These are phyloP conservation scores for Phytophthora citrophthora DNA, from an alignment of 352 stramenopile genomes.

Conservation along the genomic window DNA sequence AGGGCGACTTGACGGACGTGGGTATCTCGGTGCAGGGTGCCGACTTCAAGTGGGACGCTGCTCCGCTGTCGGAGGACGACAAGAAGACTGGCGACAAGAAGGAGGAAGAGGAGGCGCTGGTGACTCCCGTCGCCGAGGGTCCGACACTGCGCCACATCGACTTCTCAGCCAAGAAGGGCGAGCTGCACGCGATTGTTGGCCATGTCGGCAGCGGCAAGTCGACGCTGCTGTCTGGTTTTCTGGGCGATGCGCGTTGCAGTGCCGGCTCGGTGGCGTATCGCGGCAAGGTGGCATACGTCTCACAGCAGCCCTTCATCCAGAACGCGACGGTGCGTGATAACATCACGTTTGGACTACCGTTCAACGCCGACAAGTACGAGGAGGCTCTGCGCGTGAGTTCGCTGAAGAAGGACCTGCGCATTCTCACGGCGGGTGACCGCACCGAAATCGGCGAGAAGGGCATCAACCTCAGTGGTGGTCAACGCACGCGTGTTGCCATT, in stretches of 20 bases:
- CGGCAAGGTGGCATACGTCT: slow-evolving; percentile 93
- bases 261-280: slow-evolving; percentile 58
- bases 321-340: slow-evolving; percentile 96
- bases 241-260: slow-evolving; percentile 48
- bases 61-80: slow-evolving; percentile 27
- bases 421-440: slow-evolving; percentile 87
- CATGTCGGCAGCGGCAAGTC: slow-evolving; percentile 64
- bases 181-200: slow-evolving; percentile 65
- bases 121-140: slow-evolving; percentile 19
- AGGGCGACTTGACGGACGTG: slow-evolving; percentile 79
- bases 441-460: slow-evolving; percentile 99
- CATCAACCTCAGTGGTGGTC: slow-evolving; percentile 97
- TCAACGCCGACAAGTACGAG: slow-evolving; percentile 63
- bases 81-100: slow-evolving; percentile 48
- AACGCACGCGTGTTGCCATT: slow-evolving; percentile 94
- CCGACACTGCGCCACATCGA: slow-evolving; percentile 60
- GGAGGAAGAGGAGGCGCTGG: slow-evolving; percentile 37
- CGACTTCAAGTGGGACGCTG: slow-evolving; percentile 76
- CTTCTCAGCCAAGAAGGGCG: slow-evolving; percentile 75
- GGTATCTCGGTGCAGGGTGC: slow-evolving; percentile 58
- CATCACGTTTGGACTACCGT: slow-evolving; percentile 93
- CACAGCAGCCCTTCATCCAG: slow-evolving; percentile 96
- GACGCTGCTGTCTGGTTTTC: slow-evolving; percentile 52
- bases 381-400: slow-evolving; percentile 53
- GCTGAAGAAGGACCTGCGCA: slow-evolving; percentile 54